Base-by-base conservation (phyloP, 768 basidiomycete species). In the Podaxis sp. region DNA sequence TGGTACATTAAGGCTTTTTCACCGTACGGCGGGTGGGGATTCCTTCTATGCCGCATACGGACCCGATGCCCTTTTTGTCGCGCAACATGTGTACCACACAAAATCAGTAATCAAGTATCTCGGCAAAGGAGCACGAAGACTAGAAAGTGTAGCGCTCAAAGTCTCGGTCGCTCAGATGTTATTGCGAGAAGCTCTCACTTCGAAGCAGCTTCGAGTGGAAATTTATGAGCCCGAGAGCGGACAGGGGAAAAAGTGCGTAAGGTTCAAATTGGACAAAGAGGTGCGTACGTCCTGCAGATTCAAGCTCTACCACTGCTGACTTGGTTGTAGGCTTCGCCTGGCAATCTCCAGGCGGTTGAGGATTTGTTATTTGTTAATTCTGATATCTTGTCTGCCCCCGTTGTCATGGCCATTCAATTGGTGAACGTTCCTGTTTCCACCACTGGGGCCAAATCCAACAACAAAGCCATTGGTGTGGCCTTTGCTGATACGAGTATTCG, bases 41-140 rank as follows among this genome's bases (percentile, higher is more conserved):
- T 87, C 91, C 15, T 98, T 84, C 75, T 98, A 93, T 77, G 86
- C 88, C n/a, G 89, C 87, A 0, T 94, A 98, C 70, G 95, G 95
- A 0, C 76, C 85, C 4, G 96, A 98, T 73, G 96, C 96, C 0
- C 77, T 85, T n/a, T 94, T 87, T 66, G 86, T 96, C 65, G 96
- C 96, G 4, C 80, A 86, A 20, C 83, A 93, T 67, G 87, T 91
- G 58, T 95, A 86, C 68, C 89, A 85, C 60, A 99, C 97, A 2
- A 91, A 93, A 68, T 89, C 93, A 0, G 95, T 98, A 63, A 82
- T 99, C 75, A 96, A 96, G 74, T 91, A 93, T 71, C 86, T 97
- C 46, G 96, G 96, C 5, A 84, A 84, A 0, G 86, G 86, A 33
- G 82, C 80, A 66, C 71, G 77, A 0, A 82, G 79, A 0, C 77